phyloP scores from a whole-genome alignment of 2,329 filamentous ascomycete genomes.

The Ascochyta pisi region DNA sequence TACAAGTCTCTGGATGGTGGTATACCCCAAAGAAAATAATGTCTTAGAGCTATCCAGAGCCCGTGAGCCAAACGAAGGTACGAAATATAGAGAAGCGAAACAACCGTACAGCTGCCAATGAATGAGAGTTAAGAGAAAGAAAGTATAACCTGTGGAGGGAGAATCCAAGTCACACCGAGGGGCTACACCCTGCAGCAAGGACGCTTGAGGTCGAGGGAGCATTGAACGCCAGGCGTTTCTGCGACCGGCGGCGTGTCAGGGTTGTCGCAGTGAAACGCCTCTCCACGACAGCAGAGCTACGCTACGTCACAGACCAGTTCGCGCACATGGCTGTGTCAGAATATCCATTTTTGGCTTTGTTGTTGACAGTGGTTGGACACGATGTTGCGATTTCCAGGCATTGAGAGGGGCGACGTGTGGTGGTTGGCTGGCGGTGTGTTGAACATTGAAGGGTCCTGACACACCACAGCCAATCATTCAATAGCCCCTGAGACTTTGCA shows the following conservation, averaged over 20 bases:
- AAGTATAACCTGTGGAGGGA: constrained; percentile 33
- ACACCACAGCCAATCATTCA: constrained; percentile 34
- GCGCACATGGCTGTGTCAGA: constrained; percentile 24
- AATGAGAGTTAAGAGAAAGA: constrained; percentile 34
- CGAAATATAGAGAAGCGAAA: constrained; percentile 43
- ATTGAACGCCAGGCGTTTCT: constrained; percentile 45
- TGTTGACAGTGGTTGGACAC: constrained; percentile 12
- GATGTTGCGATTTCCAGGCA: constrained; percentile 7
- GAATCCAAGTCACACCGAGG: constrained; percentile 39
- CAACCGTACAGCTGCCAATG: constrained; percentile 48
- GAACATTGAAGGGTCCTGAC: constrained; percentile 11
- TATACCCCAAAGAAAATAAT: constrained; percentile 11
- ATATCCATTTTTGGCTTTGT: constrained; percentile 9
- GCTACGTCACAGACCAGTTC: constrained; percentile 24
- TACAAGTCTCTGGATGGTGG: constrained; percentile 8
- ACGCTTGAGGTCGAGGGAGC: constrained; percentile 37
- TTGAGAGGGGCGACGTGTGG: constrained; percentile 2
- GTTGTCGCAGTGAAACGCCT: constrained; percentile 34
- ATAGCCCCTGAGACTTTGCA: constrained; percentile 1
- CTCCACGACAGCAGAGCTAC: constrained; percentile 20
- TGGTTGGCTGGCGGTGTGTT: constrained; percentile 31
- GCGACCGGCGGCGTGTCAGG: constrained; percentile 43
- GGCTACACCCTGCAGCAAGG: constrained; percentile 35
- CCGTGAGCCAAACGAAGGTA: constrained; percentile 42
- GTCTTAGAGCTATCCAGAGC: constrained; percentile 30